Base-by-base conservation (phyloP, 306 rosid species). In the Parietaria judaica region DNA sequence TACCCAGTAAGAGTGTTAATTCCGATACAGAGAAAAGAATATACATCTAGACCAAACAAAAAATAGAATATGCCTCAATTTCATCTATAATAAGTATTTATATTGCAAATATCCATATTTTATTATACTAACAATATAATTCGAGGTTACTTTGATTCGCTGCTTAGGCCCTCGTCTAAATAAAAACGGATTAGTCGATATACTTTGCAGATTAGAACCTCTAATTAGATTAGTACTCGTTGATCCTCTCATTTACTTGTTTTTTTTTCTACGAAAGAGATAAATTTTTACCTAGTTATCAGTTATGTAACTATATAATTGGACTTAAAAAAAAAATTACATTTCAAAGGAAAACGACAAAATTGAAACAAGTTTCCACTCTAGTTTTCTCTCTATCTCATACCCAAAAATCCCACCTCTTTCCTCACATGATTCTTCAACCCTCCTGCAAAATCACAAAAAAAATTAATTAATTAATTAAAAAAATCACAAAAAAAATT, bases 341-440 rank as follows among this genome's bases (percentile, higher is more conserved):
- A 79, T 74, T 76, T 72, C 75, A 76, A 12, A 46, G 11, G 75
- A 66, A 79, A 79, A 75, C 46, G 81, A 81, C 84, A 82, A 70
- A 66, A 61, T 67, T 73, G 54, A 74, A 74, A 75, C 73, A 68
- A 34, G 45, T 70, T 63, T 66, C 84, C 68, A 39, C 14, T 58
- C 14, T 58, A 14, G 5, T 10, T 44, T 44, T 15, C 5, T 60
- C 57, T 56, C 66, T 78, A 80, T 79, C 89, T 74, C 70, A 70
- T 15, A 44, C 79, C 80, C 70, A 69, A 79, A 56, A 82, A 80
- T 34, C 85, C 92, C 73, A 53, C 68, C 61, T 68, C 85, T 83
- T 70, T 74, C 79, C 80, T 82, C 92, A 84, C 92, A 76, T 79
- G 87, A 80, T 84, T 82, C 75, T 72, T 79, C 89, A 82, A 39